Percentiles rank a stretch among this genome's conserved stretches.
Conservation (phyloP, 768 basidiomycete species). For the Termitomyces bulborhizus region DNA sequence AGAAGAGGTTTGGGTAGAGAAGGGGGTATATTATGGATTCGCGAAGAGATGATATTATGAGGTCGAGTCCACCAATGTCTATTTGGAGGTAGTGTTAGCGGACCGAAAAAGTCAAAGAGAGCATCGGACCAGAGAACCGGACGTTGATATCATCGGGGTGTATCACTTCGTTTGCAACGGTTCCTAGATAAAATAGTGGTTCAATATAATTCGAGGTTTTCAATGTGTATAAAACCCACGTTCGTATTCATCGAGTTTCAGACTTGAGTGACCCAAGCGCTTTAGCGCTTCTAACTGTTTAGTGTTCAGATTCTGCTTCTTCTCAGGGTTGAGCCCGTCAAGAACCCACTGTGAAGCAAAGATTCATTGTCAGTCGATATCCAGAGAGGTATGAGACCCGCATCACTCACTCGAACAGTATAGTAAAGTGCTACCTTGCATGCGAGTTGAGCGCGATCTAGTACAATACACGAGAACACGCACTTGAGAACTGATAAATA, state of each 20-base stretch:
- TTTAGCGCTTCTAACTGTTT: constrained; percentile 69
- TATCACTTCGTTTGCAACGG: constrained; percentile 89
- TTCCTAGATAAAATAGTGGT: constrained; percentile 37
- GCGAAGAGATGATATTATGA: constrained; percentile 82
- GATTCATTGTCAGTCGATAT: not conserved
- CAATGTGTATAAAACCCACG: constrained; percentile 35
- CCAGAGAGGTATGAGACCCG: not conserved
- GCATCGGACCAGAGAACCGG: constrained; percentile 57
- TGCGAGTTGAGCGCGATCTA: constrained; percentile 16
- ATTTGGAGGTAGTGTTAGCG: not conserved
- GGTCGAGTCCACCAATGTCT: constrained; percentile 93
- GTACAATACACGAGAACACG: constrained; percentile 15
- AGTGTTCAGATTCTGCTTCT: constrained; percentile 56
- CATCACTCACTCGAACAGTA: constrained; percentile 53
- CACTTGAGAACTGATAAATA: constrained; percentile 47
- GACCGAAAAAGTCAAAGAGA: not conserved
- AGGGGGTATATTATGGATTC: constrained; percentile 97
- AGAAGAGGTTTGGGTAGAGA: constrained; percentile 84
- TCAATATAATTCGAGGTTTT: not conserved
- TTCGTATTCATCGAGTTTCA: constrained; percentile 90
- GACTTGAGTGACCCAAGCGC: constrained; percentile 60
- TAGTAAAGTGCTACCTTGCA: constrained; percentile 75
- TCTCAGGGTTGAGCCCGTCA: constrained; percentile 43
- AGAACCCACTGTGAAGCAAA: constrained; percentile 52
- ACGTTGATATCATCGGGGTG: constrained; percentile 85